Evolutionary conservation across 1,139 yeast genomes (phyloP).

Genomic region (Meyerozyma guilliermondii): DNA sequence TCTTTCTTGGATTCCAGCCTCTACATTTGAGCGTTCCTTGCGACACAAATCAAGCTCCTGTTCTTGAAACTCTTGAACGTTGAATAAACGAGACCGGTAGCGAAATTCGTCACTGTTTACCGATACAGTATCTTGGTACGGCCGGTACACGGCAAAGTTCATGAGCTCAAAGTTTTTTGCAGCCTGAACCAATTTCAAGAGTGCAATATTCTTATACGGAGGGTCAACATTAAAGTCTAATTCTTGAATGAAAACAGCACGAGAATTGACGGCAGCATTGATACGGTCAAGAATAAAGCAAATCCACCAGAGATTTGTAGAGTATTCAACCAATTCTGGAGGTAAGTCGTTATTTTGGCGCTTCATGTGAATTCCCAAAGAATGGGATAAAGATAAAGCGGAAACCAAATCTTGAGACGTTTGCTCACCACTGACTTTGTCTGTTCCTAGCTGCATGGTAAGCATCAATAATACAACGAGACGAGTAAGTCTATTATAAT

Average conservation of each 20-base stretch:
- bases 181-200: conserved; percentile 22
- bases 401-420: conserved; percentile 30
- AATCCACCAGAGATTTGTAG: conserved; percentile 33
- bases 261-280: conserved; percentile 32
- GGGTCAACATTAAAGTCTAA: conserved; percentile 31
- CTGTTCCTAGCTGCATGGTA: conserved; percentile 24
- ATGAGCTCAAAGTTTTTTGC: conserved; percentile 27
- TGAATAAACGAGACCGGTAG: conserved; percentile 15
- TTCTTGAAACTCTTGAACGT: conserved; percentile 21
- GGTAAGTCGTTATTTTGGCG: conserved; percentile 10
- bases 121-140: conserved; percentile 14
- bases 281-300: conserved; percentile 31
- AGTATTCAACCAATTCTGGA: conserved; percentile 15
- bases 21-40: conserved; percentile 12
- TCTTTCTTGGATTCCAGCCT: not conserved
- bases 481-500: conserved; percentile 28
- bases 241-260: conserved; percentile 28
- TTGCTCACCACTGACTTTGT: conserved; percentile 31
- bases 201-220: conserved; percentile 18
- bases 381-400: conserved; percentile 25
- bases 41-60: conserved; percentile 24
- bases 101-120: conserved; percentile 1
- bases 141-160: conserved; percentile 26
- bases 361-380: conserved; percentile 31
- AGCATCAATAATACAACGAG: conserved; percentile 26